Evolutionary conservation across 225 moss, liverwort and hornwort genomes (phyloP).

Genomic region (Polytrichum formosum): DNA sequence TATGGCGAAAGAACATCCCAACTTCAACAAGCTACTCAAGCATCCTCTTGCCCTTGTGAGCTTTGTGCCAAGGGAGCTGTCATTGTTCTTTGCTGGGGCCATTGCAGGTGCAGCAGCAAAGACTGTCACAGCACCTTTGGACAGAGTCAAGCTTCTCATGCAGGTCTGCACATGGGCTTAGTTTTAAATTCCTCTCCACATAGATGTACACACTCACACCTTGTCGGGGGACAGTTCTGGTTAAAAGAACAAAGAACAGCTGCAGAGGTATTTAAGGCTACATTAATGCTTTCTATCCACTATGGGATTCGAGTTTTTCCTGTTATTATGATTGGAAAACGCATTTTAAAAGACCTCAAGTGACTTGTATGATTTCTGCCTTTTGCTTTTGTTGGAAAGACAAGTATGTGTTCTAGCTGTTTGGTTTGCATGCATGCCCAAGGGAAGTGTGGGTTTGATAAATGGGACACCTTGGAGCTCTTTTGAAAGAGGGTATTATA

Average conservation of each 20-base stretch:
- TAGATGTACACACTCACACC: background rate
- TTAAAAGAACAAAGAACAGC: too few relatives aligned
- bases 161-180: conserved; percentile 33
- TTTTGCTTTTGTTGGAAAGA: background rate
- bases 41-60: conserved; percentile 72
- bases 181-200: too few relatives aligned
- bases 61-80: conserved; percentile 66
- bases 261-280: too few relatives aligned
- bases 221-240: too few relatives aligned
- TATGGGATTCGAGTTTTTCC: too few relatives aligned
- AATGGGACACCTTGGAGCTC: too few relatives aligned
- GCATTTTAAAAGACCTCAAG: too few relatives aligned
- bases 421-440: background rate
- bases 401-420: background rate
- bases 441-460: background rate
- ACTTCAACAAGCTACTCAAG: conserved; percentile 54
- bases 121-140: conserved; percentile 82
- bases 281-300: too few relatives aligned
- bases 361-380: too few relatives aligned
- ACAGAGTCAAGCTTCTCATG: conserved; percentile 86
- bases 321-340: too few relatives aligned
- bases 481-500: too few relatives aligned
- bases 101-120: conserved; percentile 87
- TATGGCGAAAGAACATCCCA: conserved; percentile 32
- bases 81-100: conserved; percentile 78